These are phyloP conservation scores for Penicillium cataractarum DNA, from an alignment of 495 filamentous ascomycete genomes.

Conservation along the genomic window DNA sequence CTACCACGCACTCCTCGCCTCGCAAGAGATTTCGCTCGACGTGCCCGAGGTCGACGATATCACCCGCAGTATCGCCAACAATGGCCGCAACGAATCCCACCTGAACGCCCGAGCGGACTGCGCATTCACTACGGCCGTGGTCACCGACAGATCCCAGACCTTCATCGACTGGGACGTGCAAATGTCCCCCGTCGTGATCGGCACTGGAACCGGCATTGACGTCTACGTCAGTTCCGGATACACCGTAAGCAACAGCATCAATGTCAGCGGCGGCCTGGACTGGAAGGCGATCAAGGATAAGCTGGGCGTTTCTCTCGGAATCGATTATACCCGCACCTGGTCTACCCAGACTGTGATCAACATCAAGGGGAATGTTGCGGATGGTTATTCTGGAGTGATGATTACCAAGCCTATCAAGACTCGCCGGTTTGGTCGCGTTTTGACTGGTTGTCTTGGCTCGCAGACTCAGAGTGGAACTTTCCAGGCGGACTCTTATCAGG, in stretches of 20 bases:
- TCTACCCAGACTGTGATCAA: slow-evolving; percentile 1
- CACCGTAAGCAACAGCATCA: slow-evolving; percentile 9
- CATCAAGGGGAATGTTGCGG: background rate
- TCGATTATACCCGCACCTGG: background rate
- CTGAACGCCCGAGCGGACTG: background rate
- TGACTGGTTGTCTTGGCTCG: background rate
- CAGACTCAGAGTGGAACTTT: background rate
- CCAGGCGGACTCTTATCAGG: slow-evolving; percentile 7
- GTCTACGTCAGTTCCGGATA: slow-evolving; percentile 18
- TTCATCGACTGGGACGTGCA: slow-evolving; percentile 21
- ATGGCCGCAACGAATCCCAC: background rate
- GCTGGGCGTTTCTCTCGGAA: background rate
- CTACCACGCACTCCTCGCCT: background rate
- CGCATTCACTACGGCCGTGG: slow-evolving; percentile 1
- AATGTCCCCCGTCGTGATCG: slow-evolving; percentile 20
- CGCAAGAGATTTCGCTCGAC: background rate
- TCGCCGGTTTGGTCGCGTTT: background rate
- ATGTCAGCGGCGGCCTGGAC: background rate
- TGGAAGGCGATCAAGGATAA: background rate
- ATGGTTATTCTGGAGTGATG: slow-evolving; percentile 2
- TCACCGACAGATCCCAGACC: slow-evolving; percentile 10
- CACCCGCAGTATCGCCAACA: background rate
- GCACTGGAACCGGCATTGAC: slow-evolving; percentile 13
- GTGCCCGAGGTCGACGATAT: background rate
- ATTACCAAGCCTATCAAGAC: slow-evolving; percentile 1